Evolutionary conservation across 164 flowering plant species (phyloP), one percentile per base, ranked within the genome.

Genomic region (Stephania yunnanensis): DNA sequence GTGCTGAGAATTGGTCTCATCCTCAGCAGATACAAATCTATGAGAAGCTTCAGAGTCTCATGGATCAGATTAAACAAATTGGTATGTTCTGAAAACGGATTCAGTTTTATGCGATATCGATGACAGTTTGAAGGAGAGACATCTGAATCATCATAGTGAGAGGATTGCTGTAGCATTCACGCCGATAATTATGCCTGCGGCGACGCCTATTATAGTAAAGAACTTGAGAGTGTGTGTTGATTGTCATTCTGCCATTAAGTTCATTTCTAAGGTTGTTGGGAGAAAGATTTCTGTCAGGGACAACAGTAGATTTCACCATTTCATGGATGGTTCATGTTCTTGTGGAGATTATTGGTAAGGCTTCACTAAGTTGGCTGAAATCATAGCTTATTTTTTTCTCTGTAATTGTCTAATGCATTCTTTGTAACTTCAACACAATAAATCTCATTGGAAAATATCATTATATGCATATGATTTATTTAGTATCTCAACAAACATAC

Each of bases 121-220:
- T n/a, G 83, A 79, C 61, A 19, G 74, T 71, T 30, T 75, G 73
- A 87, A 87, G 78, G 87, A 80, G 85, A 85, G 80, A 76, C 63
- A 76, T 17, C 88, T 87, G 66, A 81, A 82, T 36, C 82, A 77
- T 80, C 90, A 87, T 72, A 84, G 90, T 53, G 88, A 86, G 78
- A 84, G 84, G 77, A 82, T 87, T 74, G 90, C 90, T 30, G 68
- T 86, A 55, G 88, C 90, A 74, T 86, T 84, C 84, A 86, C 90
- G 25, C 77, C 83, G 65, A 80, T 86, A 63, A 78, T 74, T 73
- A 44, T 83, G 79, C 88, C 90, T 22, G 30, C 45, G n/a, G 88
- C 86, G 76, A 87, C 85, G 78, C 87, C 83, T 48, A 84, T 87
- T 12, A 87, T 87, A 77, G 84, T 87, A 53, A 86, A 86, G 77